A percentile compares a stretch with the other conserved stretches of the same genome.
phyloP scores from a whole-genome alignment of 2,329 filamentous ascomycete species.

The Penicillium janthinellum region DNA sequence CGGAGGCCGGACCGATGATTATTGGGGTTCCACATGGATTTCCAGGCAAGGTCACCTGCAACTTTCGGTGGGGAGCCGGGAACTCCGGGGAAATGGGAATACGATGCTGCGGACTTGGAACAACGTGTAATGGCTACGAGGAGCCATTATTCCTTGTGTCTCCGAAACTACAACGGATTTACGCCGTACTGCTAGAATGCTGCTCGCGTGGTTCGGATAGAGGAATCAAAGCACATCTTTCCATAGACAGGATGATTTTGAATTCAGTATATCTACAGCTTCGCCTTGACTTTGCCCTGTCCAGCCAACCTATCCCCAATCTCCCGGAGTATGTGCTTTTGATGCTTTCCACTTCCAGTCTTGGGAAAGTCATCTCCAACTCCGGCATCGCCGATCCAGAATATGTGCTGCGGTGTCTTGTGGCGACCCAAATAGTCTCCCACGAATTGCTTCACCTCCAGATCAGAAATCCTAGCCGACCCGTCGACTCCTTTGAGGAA shows the following conservation, averaged over 20 bases:
- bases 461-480: conserved; percentile 44
- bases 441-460: conserved; percentile 61
- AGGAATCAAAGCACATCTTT: too few species aligned
- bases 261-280: conserved; percentile 47
- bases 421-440: conserved; percentile 60
- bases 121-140: too few species aligned
- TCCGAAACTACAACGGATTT: too few species aligned
- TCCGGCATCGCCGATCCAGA: conserved; percentile 67
- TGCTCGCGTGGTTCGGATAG: too few species aligned
- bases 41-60: too few species aligned
- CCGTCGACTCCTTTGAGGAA: conserved; percentile 48
- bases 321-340: conserved; percentile 59
- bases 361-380: conserved; percentile 57
- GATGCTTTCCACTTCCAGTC: conserved; percentile 69
- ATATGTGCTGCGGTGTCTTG: conserved; percentile 68
- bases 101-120: too few species aligned
- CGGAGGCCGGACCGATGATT: neutral
- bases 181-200: too few species aligned
- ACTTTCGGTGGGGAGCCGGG: too few species aligned
- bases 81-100: too few species aligned
- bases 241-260: neutral
- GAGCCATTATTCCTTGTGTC: too few species aligned
- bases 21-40: too few species aligned
- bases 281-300: conserved; percentile 44
- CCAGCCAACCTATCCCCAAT: conserved; percentile 39